These are phyloP conservation scores for Blastocystis sp. DNA, from an alignment of 352 stramenopile species.

Conservation along the genomic window DNA sequence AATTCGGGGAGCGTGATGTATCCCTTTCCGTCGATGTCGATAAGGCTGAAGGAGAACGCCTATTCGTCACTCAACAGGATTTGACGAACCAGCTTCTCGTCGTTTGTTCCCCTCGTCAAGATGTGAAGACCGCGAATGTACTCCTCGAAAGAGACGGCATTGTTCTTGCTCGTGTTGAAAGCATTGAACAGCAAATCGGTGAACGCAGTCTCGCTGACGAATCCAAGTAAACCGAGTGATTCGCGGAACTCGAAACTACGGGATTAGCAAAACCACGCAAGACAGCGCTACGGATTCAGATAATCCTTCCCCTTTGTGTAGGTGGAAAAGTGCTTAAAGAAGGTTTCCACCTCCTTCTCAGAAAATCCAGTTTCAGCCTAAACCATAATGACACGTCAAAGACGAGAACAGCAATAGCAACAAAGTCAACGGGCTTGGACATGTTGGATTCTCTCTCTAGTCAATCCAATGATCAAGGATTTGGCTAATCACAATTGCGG, in stretches of 20 bases:
- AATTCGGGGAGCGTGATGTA: slow-evolving; percentile 65
- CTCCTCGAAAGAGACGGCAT: slow-evolving; percentile 40
- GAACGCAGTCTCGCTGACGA: slow-evolving; percentile 36
- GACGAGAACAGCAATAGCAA: not conserved
- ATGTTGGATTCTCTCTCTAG: not conserved
- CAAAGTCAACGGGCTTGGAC: slow-evolving; percentile 4
- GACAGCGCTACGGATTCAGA: slow-evolving; percentile 4
- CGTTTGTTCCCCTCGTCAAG: slow-evolving; percentile 61
- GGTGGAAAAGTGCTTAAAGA: slow-evolving; percentile 43
- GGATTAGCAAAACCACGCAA: not conserved
- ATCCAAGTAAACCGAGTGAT: slow-evolving; percentile 57
- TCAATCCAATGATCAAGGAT: no score
- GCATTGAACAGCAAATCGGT: slow-evolving; percentile 71
- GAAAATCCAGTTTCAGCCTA: slow-evolving; percentile 56
- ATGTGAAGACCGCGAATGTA: slow-evolving; percentile 62
- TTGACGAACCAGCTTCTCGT: slow-evolving; percentile 59
- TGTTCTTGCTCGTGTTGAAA: slow-evolving; percentile 33
- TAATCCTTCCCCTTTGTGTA: slow-evolving; percentile 46
- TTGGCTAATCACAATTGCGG: no score
- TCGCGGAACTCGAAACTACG: slow-evolving; percentile 66
- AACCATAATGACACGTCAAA: not conserved
- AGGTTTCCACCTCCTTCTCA: slow-evolving; percentile 53
- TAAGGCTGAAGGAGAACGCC: slow-evolving; percentile 68
- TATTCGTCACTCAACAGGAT: not conserved
- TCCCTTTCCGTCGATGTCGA: slow-evolving; percentile 53